phyloP scores from a whole-genome alignment of 305 asterid genomes.

The Fraxinus xanthoxyloides region DNA sequence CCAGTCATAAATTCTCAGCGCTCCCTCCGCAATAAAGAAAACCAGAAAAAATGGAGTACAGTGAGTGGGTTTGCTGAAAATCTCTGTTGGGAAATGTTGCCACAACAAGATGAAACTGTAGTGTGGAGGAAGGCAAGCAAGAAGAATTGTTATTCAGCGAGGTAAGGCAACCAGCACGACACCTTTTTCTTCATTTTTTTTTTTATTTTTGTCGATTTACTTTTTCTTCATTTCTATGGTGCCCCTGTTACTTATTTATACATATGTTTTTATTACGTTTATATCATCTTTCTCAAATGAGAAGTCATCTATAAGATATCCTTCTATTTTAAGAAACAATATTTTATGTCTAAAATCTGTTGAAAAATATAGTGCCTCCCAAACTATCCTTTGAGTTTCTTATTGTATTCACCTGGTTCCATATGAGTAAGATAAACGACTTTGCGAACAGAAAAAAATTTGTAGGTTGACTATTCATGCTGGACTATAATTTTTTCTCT shows the following conservation, averaged over 20 bases:
- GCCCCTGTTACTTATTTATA: neutral
- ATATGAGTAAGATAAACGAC: neutral
- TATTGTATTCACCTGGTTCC: neutral
- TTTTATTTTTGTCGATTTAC: too few species aligned
- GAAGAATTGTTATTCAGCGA: slow-evolving; percentile 62
- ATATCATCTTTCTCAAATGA: neutral
- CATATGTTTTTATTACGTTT: neutral
- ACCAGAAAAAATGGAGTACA: slow-evolving; percentile 75
- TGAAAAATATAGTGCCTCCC: neutral
- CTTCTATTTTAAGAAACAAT: neutral
- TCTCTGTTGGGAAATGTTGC: slow-evolving; percentile 90
- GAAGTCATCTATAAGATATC: neutral
- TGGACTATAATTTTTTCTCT: slow-evolving; percentile 5
- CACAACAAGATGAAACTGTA: slow-evolving; percentile 92
- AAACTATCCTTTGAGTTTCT: neutral
- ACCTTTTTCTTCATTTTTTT: neutral
- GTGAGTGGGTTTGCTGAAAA: slow-evolving; percentile 63
- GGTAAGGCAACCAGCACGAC: slow-evolving; percentile 43
- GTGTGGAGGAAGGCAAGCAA: slow-evolving; percentile 90
- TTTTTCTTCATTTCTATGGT: neutral
- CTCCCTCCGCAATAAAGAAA: slow-evolving; percentile 66
- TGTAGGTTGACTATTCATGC: neutral
- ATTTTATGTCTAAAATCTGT: neutral
- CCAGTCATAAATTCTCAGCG: slow-evolving; percentile 72
- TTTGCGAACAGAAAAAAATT: neutral